A percentile compares a stretch with the other conserved stretches of the same genome.
Conservation (phyloP, 148 eudicot genomes). For the Rhododendron kiyosumense region DNA sequence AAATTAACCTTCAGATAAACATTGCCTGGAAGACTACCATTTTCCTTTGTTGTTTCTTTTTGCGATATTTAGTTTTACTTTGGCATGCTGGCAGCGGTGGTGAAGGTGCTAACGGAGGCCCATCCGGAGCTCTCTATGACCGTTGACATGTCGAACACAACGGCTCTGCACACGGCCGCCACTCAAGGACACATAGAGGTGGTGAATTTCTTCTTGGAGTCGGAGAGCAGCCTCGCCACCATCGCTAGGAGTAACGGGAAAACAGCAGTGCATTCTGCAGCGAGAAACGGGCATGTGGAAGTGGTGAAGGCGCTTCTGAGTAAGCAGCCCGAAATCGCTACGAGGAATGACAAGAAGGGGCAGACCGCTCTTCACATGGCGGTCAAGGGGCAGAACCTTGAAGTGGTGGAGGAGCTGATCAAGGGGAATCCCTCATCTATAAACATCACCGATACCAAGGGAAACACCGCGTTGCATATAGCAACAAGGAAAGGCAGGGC, state of each 20-base stretch:
- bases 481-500: constrained; percentile 70
- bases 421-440: constrained; percentile 46
- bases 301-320: constrained; percentile 64
- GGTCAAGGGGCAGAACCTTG: constrained; percentile 69
- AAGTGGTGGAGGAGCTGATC: constrained; percentile 69
- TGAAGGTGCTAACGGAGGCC: constrained; percentile 62
- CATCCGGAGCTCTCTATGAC: constrained; percentile 87
- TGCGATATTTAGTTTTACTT: not conserved
- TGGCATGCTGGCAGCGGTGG: constrained; percentile 34
- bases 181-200: constrained; percentile 74
- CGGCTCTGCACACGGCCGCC: constrained; percentile 83
- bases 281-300: constrained; percentile 74
- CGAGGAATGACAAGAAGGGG: constrained; percentile 73
- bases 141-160: constrained; percentile 66
- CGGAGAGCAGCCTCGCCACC: constrained; percentile 60
- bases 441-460: constrained; percentile 65
- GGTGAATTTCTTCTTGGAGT: constrained; percentile 62
- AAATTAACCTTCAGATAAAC: not conserved
- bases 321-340: constrained; percentile 52
- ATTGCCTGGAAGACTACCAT: not conserved
- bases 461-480: constrained; percentile 72
- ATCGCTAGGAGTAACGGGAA: constrained; percentile 83
- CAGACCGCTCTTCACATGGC: constrained; percentile 96
- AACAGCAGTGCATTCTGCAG: constrained; percentile 74
- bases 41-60: not conserved